Evolutionary conservation across 139 green algal genomes (phyloP).

Genomic region (Gonium pectorale): DNA sequence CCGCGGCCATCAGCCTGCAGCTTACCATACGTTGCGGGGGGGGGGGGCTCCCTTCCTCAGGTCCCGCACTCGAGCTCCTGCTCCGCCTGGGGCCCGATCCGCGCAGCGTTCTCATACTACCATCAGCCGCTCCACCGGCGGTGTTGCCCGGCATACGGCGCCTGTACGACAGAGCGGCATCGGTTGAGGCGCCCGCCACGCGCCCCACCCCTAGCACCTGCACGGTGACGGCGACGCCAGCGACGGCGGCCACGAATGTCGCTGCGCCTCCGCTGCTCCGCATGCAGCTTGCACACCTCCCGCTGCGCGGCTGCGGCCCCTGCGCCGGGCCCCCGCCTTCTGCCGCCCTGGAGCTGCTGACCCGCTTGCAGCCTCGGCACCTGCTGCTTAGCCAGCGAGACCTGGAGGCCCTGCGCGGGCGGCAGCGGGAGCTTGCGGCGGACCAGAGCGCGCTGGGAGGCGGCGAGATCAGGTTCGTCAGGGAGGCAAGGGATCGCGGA

Average conservation of each 20-base stretch:
- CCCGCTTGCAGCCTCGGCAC: background rate
- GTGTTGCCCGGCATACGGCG: background rate
- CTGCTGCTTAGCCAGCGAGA: constrained; percentile 19
- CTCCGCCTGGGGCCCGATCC: constrained; percentile 3
- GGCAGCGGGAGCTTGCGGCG: background rate
- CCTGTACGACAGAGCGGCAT: constrained; percentile 1
- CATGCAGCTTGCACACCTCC: background rate
- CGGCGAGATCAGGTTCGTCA: too few species aligned
- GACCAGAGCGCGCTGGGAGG: too few species aligned
- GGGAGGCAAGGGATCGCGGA: too few species aligned
- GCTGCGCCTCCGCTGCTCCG: background rate
- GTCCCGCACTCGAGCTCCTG: constrained; percentile 15
- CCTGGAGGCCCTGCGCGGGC: background rate
- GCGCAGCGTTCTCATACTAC: constrained; percentile 13
- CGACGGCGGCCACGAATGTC: background rate
- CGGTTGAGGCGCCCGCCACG: background rate
- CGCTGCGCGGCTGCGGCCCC: constrained; percentile 6
- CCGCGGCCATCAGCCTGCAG: too few species aligned
- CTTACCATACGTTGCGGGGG: too few species aligned
- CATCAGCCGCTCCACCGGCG: background rate
- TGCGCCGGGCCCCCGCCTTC: background rate
- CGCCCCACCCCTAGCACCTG: background rate
- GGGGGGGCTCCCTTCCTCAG: too few species aligned
- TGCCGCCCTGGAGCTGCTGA: background rate
- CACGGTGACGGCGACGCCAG: background rate